Percentiles rank a stretch among this genome's conserved stretches.
phyloP scores from a whole-genome alignment of 441 rosid genomes.

The Capsella rubella region DNA sequence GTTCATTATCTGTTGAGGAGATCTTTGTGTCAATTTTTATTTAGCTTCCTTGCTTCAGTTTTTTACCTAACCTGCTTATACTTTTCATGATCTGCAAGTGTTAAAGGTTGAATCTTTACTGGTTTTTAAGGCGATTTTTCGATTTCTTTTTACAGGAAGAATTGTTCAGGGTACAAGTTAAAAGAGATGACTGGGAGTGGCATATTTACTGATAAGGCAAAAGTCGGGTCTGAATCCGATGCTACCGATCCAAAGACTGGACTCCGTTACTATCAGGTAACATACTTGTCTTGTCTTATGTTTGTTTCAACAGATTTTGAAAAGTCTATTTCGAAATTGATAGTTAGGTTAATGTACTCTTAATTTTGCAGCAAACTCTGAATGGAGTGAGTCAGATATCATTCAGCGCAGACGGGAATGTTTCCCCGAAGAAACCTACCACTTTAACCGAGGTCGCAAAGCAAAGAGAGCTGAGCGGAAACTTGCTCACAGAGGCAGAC shows the following conservation, averaged over 20 bases:
- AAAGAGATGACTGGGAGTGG: slow-evolving; percentile 79
- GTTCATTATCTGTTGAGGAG: slow-evolving; percentile 12
- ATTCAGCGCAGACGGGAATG: slow-evolving; percentile 64
- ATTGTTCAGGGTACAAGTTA: slow-evolving; percentile 71
- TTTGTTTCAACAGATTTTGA: background rate
- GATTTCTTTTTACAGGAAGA: slow-evolving; percentile 51
- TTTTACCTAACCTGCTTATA: too few relatives aligned
- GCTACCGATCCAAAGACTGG: slow-evolving; percentile 50
- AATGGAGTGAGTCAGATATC: slow-evolving; percentile 69
- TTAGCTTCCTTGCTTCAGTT: too few relatives aligned
- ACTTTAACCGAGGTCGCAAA: slow-evolving; percentile 72
- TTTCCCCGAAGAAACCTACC: slow-evolving; percentile 70
- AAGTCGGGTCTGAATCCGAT: slow-evolving; percentile 41
- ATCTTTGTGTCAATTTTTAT: background rate
- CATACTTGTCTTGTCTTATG: background rate
- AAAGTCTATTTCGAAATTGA: background rate
- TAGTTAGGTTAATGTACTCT: slow-evolving; percentile 4
- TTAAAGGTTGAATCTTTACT: slow-evolving; percentile 1
- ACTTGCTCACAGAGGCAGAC: slow-evolving; percentile 63
- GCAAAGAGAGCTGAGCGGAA: slow-evolving; percentile 76
- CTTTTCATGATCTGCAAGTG: background rate
- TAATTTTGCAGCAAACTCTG: slow-evolving; percentile 55
- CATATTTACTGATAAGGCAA: slow-evolving; percentile 52
- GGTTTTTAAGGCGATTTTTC: background rate
- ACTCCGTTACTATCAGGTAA: slow-evolving; percentile 45